Conservation (phyloP, 2,329 filamentous ascomycete genomes). For the Alternaria sp. region DNA sequence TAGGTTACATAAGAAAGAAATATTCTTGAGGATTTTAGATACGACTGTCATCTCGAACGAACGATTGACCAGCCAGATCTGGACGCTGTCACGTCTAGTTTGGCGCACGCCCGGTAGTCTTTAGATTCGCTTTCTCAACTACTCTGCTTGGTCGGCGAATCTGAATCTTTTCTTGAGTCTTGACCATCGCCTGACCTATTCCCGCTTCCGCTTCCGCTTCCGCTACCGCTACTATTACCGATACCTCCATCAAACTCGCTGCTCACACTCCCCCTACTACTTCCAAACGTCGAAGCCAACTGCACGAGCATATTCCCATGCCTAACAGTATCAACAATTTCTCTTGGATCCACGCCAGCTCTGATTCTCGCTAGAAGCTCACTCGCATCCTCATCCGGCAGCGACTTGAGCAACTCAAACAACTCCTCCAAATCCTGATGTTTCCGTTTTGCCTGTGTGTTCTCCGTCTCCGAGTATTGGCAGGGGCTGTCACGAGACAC, state of each 20-base stretch:
- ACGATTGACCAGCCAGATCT: neutral
- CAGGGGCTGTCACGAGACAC: conserved; percentile 22
- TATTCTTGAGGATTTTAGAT: neutral
- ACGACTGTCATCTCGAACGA: neutral
- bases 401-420: conserved; percentile 24
- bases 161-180: neutral
- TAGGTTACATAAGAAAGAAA: neutral
- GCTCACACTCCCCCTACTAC: neutral
- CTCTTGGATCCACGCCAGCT: conserved; percentile 25
- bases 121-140: neutral
- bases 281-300: conserved; percentile 14
- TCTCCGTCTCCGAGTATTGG: conserved; percentile 29
- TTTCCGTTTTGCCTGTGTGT: conserved; percentile 23
- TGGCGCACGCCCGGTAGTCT: neutral
- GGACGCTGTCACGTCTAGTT: neutral
- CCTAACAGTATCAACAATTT: conserved; percentile 26
- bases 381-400: conserved; percentile 21
- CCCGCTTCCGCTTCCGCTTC: neutral
- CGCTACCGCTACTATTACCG: conserved; percentile 3
- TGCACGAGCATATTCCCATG: conserved; percentile 31
- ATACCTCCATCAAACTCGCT: neutral
- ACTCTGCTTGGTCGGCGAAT: neutral
- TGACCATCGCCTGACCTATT: neutral
- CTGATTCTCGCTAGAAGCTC: conserved; percentile 25
- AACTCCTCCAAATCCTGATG: conserved; percentile 27